Percentiles rank a stretch among this genome's conserved stretches.
Conservation (phyloP, 192 early-diverging fungal genomes). For the Coemansia sp. region DNA sequence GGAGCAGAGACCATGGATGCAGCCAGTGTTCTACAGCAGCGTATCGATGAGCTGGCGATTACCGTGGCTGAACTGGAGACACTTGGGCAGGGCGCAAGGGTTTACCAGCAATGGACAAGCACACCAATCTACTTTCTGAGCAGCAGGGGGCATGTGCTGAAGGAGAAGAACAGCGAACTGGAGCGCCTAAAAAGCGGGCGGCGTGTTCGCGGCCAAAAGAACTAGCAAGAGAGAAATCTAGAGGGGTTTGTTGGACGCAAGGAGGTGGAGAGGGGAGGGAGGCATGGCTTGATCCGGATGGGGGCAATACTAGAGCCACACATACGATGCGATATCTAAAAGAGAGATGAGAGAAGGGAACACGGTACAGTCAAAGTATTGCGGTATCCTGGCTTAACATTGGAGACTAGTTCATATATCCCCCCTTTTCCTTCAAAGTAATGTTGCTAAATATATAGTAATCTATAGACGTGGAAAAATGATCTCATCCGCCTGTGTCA, state of each 20-base stretch:
- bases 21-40: slow-evolving; percentile 3
- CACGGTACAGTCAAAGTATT: no score
- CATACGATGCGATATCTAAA: background rate
- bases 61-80: slow-evolving; percentile 36
- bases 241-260: no score
- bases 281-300: background rate
- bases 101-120: slow-evolving; percentile 26
- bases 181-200: slow-evolving; percentile 7
- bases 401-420: no score
- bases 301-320: background rate
- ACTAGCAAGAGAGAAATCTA: background rate
- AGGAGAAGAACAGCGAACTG: slow-evolving; percentile 10
- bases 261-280: background rate
- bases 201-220: background rate
- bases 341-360: background rate
- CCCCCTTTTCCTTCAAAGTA: background rate
- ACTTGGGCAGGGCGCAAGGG: slow-evolving; percentile 15
- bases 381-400: no score
- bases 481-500: background rate
- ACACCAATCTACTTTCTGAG: slow-evolving; percentile 24
- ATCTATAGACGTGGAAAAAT: background rate
- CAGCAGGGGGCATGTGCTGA: slow-evolving; percentile 9
- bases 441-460: no score
- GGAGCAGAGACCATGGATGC: background rate
- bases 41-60: slow-evolving; percentile 24